Evolutionary conservation across 1,284 basidiomycete genomes (phyloP), one percentile per base, ranked within the genome.

Genomic region (Boletus mariae): DNA sequence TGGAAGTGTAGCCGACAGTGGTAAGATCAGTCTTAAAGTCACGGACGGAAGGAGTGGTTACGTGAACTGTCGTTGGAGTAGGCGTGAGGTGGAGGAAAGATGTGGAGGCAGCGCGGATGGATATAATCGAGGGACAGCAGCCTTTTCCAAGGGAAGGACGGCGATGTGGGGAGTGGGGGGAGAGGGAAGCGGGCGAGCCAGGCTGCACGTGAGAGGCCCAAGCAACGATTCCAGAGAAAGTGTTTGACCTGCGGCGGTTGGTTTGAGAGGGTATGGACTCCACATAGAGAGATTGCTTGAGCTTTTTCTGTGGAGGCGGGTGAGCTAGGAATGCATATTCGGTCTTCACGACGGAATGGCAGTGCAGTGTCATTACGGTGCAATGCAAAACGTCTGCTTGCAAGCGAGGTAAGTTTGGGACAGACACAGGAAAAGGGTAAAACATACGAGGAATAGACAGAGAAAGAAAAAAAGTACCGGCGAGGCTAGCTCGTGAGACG

Each of bases 191-290:
- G 10, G 85, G 85, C 13, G 85, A 83, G 13, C 85, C 86, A 5
- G 86, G 86, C 45, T 83, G 80, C 49, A 88, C 82, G 57, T 73
- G 75, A 20, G 80, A 69, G 5, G 78, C 79, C 85, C 85, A 87
- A 45, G 75, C 61, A 34, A 77, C 59, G 43, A 87, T 83, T 28
- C 59, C 38, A 29, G 68, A 65, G 65, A 67, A 70, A 28, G 74
- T 71, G 56, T 62, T 70, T 26, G 73, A 77, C 53, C 68, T 70
- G 54, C 63, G 71, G 44, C 61, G 68, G 32, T 51, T 34, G 11
- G 45, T 25, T 5, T 46, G 47, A 17, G 41, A 4, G 3, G 53
- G 12, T 11, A 17, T 5, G 26, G 59, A 47, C 57, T 56, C 45
- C 42, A 51, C 45, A 17, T 66, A 67, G 13, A 59, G 59, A 1